Evolutionary conservation across 1,284 basidiomycete species (phyloP).

Genomic region (Trichosporon faecale): DNA sequence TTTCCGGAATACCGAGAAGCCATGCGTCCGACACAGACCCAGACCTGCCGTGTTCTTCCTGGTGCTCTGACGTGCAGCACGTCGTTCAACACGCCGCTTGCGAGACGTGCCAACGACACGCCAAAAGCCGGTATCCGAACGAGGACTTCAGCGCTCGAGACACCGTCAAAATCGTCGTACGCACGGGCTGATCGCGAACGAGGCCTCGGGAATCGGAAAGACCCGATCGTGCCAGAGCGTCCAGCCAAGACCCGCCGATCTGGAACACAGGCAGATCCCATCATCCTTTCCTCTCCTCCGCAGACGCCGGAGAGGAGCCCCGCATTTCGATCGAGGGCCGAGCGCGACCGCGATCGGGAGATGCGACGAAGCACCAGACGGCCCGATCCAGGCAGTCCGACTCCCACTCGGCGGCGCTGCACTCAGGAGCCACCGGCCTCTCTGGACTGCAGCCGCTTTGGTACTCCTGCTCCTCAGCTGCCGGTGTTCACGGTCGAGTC

Average conservation of each 20-base stretch:
- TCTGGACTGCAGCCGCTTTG: neutral
- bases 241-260: neutral
- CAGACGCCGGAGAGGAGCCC: slow-evolving; percentile 1
- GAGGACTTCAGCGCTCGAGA: neutral
- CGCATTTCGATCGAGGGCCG: neutral
- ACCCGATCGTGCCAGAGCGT: neutral
- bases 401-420: neutral
- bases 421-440: neutral
- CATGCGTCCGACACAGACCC: neutral
- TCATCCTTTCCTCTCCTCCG: neutral
- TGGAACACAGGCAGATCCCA: neutral
- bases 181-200: neutral
- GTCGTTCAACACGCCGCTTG: neutral
- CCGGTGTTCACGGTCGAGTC: slow-evolving; percentile 1
- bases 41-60: neutral
- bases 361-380: neutral
- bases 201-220: neutral
- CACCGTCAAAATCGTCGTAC: neutral
- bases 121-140: neutral
- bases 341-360: neutral
- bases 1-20: slow-evolving; percentile 2
- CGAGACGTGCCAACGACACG: neutral
- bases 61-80: neutral
- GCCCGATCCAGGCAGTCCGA: neutral
- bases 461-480: neutral